Evolutionary conservation across 345 rosid species (phyloP).

Genomic region (Noccaea caerulescens): DNA sequence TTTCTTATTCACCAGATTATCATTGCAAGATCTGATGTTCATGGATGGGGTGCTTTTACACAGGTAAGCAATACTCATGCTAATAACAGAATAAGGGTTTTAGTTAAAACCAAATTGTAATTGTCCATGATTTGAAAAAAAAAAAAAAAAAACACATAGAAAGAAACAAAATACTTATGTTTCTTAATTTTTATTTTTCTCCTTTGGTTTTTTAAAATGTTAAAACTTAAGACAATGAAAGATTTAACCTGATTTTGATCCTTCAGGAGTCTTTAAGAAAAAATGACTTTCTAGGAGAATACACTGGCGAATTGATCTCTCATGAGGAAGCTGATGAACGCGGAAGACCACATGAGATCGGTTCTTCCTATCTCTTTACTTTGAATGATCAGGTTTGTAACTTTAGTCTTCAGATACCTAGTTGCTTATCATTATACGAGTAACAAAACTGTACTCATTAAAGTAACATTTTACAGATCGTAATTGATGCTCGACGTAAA

Average conservation of each 20-base stretch:
- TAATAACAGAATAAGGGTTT: neutral
- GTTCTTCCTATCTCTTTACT: slow-evolving; percentile 82
- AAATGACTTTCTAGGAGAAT: slow-evolving; percentile 91
- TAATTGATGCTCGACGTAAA: slow-evolving; percentile 82
- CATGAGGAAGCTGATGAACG: slow-evolving; percentile 88
- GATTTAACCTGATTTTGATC: slow-evolving; percentile 18
- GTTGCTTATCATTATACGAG: slow-evolving; percentile 6
- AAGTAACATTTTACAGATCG: slow-evolving; percentile 52
- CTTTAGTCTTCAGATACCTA: neutral
- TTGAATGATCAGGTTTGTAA: slow-evolving; percentile 81
- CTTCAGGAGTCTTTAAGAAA: slow-evolving; percentile 72
- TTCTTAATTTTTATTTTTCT: neutral
- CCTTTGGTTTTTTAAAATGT: neutral
- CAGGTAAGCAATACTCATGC: slow-evolving; percentile 51
- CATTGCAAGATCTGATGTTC: slow-evolving; percentile 72
- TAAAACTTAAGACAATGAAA: slow-evolving; percentile 10
- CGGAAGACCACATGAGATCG: slow-evolving; percentile 70
- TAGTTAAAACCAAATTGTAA: neutral
- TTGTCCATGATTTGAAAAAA: too few species aligned
- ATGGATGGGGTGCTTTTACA: slow-evolving; percentile 98
- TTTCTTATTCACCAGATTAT: slow-evolving; percentile 59
- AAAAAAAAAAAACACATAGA: too few species aligned
- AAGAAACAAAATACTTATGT: too few species aligned
- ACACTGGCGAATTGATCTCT: slow-evolving; percentile 87
- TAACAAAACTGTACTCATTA: slow-evolving; percentile 9